Evolutionary conservation across 805 yeast species (phyloP), one percentile per base, ranked within the genome.

Genomic region (Saccharomycopsis sp.): DNA sequence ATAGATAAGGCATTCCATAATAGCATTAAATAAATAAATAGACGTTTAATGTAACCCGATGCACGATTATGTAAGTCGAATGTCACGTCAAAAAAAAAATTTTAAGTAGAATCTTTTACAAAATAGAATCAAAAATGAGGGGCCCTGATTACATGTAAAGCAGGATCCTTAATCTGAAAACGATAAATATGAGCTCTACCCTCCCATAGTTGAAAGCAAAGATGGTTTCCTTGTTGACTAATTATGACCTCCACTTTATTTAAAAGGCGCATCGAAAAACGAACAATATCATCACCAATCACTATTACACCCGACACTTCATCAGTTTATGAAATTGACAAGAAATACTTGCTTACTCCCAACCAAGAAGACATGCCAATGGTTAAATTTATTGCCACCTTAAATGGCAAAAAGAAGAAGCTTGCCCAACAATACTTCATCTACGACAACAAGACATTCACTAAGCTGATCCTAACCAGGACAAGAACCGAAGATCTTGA

Each of bases 381-480:
- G 43, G 28, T n/a, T 13, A 19, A 34, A n/a, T 13, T 41, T 5
- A n/a, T 36, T n/a, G 43, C 39, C 20, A 26, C 37, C 6, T 33
- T 40, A 23, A 44, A 44, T 26, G 28, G 16, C 27, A 36, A 34
- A n/a, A 33, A 41, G 17, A 22, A n/a, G 4, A 33, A 34, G 22
- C 17, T 34, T 13, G 21, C 14, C 7, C 23, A 27, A 7, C 24
- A n/a, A 9, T 40, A 40, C 29, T 46, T 40, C 16, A 34, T 46
- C 22, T 42, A 36, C 14, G 46, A 46, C 21, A 24, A 40, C 13
- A 2, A 16, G 20, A 38, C 27, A 1, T 46, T 46, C 29, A 34
- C 38, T 34, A 22, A 22, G 4, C 29, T 36, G 4, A 38, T 42
- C 9, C 6, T 42, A 1, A 21, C 37, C 22, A 14, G 13, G 4